These are phyloP conservation scores for Beauveria australis DNA, from an alignment of 2,329 filamentous ascomycete species.

Conservation along the genomic window DNA sequence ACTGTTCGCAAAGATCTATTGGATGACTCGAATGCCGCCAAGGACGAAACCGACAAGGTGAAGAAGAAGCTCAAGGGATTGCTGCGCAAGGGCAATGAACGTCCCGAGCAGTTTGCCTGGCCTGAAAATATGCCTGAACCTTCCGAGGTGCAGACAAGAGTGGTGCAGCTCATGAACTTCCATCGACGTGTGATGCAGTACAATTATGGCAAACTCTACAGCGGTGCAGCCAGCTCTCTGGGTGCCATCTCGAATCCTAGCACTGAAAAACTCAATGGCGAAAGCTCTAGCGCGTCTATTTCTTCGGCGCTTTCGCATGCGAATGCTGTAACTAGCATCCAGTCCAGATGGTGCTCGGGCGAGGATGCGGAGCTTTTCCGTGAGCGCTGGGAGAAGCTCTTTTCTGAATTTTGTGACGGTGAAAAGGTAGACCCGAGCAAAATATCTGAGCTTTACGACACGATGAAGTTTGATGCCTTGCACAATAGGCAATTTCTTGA, in stretches of 20 bases:
- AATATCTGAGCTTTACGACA: conserved; percentile 96
- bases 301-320: conserved; percentile 49
- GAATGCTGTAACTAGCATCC: conserved; percentile 61
- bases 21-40: conserved; percentile 96
- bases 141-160: conserved; percentile 81
- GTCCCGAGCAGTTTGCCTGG: conserved; percentile 97
- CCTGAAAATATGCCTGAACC: conserved; percentile 91
- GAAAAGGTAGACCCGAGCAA: conserved; percentile 99
- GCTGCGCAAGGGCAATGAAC: conserved; percentile 82
- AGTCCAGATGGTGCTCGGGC: conserved; percentile 90
- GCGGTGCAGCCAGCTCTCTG: conserved; percentile 55
- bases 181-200: conserved; percentile 91
- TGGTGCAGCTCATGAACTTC: conserved; percentile 96
- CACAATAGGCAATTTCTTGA: conserved; percentile 96
- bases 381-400: conserved; percentile 97
- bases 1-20: conserved; percentile 87
- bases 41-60: conserved; percentile 98
- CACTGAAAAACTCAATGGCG: conserved; percentile 35
- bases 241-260: conserved; percentile 46
- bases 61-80: conserved; percentile 98
- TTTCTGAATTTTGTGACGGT: conserved; percentile 89
- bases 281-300: conserved; percentile 34
- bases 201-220: conserved; percentile 77
- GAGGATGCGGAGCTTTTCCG: conserved; percentile 93
- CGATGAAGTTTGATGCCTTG: conserved; percentile 98